A percentile compares a stretch with the other conserved stretches of the same genome.
phyloP scores from a whole-genome alignment of 2,329 filamentous ascomycete species.

The Aspergillus jensenii region DNA sequence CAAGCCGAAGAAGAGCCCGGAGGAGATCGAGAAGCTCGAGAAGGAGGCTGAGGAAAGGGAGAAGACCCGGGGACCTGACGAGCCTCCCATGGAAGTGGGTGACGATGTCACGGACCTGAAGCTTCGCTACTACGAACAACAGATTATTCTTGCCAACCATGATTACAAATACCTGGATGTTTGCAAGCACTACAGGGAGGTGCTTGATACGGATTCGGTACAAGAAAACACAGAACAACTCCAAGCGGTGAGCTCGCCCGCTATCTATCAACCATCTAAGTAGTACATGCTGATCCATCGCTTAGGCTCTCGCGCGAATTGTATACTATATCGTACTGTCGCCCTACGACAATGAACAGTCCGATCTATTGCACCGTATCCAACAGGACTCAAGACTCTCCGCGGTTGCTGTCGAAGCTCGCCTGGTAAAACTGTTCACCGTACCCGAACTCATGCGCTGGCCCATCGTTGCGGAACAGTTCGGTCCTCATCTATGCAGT shows the following conservation, averaged over 20 bases:
- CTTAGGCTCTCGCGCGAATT: conserved; percentile 85
- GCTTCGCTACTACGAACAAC: conserved; percentile 93
- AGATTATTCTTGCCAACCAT: conserved; percentile 93
- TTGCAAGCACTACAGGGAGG: conserved; percentile 97
- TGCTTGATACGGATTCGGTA: conserved; percentile 92
- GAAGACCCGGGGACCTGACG: conserved; percentile 75
- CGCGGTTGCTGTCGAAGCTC: conserved; percentile 74
- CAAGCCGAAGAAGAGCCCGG: conserved; percentile 85
- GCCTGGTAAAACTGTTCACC: conserved; percentile 91
- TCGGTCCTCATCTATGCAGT: conserved; percentile 80
- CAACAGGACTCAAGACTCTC: conserved; percentile 79
- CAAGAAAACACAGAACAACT: conserved; percentile 86
- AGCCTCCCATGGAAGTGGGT: conserved; percentile 69
- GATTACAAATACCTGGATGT: conserved; percentile 96
- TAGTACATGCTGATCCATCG: background rate
- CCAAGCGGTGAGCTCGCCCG: conserved; percentile 67
- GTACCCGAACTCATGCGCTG: conserved; percentile 97
- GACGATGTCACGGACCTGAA: conserved; percentile 97
- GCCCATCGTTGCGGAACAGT: conserved; percentile 87
- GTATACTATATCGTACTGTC: conserved; percentile 97
- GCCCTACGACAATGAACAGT: conserved; percentile 97
- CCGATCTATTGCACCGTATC: conserved; percentile 92
- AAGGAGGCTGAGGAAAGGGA: conserved; percentile 77
- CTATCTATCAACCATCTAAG: background rate
- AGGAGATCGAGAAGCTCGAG: conserved; percentile 86